Percentiles rank a stretch among this genome's conserved stretches.
phyloP scores from a whole-genome alignment of 495 filamentous ascomycete species.

The Aspergillus indologenus region DNA sequence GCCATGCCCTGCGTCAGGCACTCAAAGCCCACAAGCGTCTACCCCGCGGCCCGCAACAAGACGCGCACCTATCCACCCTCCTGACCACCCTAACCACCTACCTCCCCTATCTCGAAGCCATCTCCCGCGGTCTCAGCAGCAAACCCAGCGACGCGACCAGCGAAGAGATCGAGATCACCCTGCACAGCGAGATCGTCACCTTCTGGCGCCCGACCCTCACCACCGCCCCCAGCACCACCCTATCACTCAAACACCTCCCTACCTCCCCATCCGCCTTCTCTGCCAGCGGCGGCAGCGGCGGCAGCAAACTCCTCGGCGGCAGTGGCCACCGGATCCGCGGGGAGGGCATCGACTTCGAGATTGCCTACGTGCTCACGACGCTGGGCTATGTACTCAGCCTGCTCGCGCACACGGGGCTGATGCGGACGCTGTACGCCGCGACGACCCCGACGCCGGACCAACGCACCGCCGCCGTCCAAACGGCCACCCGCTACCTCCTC shows the following conservation, averaged over 20 bases:
- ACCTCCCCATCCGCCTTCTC: slow-evolving; percentile 37
- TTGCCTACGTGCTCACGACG: slow-evolving; percentile 73
- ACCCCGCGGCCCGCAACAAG: slow-evolving; percentile 54
- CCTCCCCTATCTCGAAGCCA: slow-evolving; percentile 71
- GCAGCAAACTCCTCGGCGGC: background rate
- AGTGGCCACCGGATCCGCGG: slow-evolving; percentile 51
- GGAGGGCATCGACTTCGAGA: slow-evolving; percentile 76
- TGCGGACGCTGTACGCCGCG: slow-evolving; percentile 53
- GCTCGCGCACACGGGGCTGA: slow-evolving; percentile 59
- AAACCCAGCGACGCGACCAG: slow-evolving; percentile 27
- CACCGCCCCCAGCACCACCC: slow-evolving; percentile 41
- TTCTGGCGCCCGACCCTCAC: slow-evolving; percentile 85
- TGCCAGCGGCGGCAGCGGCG: background rate
- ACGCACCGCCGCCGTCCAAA: slow-evolving; percentile 64
- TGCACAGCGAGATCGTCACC: slow-evolving; percentile 55
- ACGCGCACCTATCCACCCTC: slow-evolving; percentile 63
- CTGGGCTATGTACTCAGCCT: slow-evolving; percentile 70
- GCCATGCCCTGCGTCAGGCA: slow-evolving; percentile 70
- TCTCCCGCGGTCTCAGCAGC: slow-evolving; percentile 65
- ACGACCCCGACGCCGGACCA: slow-evolving; percentile 61
- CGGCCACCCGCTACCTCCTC: slow-evolving; percentile 74
- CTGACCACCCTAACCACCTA: slow-evolving; percentile 68
- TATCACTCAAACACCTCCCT: slow-evolving; percentile 31
- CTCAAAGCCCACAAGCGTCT: slow-evolving; percentile 83
- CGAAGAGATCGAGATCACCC: slow-evolving; percentile 61